Evolutionary conservation across 1,284 basidiomycete genomes (phyloP).

Genomic region (Bothia castanella): DNA sequence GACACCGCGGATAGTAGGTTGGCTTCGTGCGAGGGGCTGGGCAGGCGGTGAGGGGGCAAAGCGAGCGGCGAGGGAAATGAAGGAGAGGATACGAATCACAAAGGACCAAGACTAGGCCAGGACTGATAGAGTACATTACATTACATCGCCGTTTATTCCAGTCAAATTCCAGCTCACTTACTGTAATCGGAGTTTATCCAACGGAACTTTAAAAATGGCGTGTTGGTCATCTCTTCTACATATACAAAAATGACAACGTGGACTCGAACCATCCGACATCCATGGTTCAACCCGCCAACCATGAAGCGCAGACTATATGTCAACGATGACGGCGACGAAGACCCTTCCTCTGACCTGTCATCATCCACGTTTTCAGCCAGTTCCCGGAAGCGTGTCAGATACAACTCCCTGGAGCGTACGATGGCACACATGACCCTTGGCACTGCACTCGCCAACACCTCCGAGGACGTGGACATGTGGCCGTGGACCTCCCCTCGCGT

Average conservation of each 20-base stretch:
- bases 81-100: slow-evolving; percentile 41
- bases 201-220: slow-evolving; percentile 10
- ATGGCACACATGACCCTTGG: slow-evolving; percentile 51
- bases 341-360: slow-evolving; percentile 7
- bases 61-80: slow-evolving; percentile 61
- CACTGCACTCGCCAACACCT: slow-evolving; percentile 1
- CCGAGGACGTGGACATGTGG: slow-evolving; percentile 19
- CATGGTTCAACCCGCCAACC: slow-evolving; percentile 49
- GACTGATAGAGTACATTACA: slow-evolving; percentile 7
- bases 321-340: slow-evolving; percentile 19
- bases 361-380: slow-evolving; percentile 9
- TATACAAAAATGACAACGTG: slow-evolving; percentile 33
- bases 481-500: slow-evolving; percentile 8
- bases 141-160: slow-evolving; percentile 17
- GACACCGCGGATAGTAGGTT: slow-evolving; percentile 81
- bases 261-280: slow-evolving; percentile 43
- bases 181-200: not conserved
- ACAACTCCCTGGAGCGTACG: slow-evolving; percentile 51
- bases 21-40: slow-evolving; percentile 76
- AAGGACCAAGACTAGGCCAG: slow-evolving; percentile 12
- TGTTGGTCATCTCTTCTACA: no score
- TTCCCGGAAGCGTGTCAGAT: slow-evolving; percentile 49
- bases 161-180: slow-evolving; percentile 9
- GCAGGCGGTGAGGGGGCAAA: slow-evolving; percentile 62
- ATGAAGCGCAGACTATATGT: slow-evolving; percentile 47